Base-by-base conservation (phyloP, 192 early-diverging fungal species). In the Coemansia guatemalensis region DNA sequence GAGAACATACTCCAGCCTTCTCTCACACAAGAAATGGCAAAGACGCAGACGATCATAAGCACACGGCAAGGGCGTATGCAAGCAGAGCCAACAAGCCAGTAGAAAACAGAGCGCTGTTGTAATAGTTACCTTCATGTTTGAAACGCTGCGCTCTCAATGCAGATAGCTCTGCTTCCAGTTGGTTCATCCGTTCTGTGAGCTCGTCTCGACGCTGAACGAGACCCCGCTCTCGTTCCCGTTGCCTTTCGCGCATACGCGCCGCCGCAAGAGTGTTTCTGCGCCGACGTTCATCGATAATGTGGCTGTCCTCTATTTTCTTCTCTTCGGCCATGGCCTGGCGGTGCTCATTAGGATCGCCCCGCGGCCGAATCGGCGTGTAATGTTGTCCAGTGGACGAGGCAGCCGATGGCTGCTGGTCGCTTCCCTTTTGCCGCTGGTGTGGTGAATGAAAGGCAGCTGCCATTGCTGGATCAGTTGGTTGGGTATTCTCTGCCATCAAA, bases 161-260 rank as follows among this genome's bases (percentile, higher is more conserved):
- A 6, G 57, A 14, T 17, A 80, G 62, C 52, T 80, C 77, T 8
- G 63, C 58, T 48, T 80, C 67, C 25, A 80, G 58, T 50, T 66
- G 67, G 21, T 53, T 56, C 71, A 74, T 69, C 17, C 65, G 62
- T 2, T 32, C 48, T 18, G 58, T 49, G 18, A 80, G 53, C 50
- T 74, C 64, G 53, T 71, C 54, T 12, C 68, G 33, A 30, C 68
- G 71, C 39, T 64, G 53, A 20, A 71, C 39, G 4, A 80, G 71
- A 18, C 41, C 48, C 18, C 64, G 67, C 50, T 80, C 77, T 51
- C 71, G 64, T 29, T 74, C 60, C 12, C 72, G 61, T 62, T 80
- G 77, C 26, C 77, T 62, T 53, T 80, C 77, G 32, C 77, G 77
- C 77, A 80, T 80, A 24, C 77, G 71, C 11, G 77, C 77, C 3